A percentile compares a stretch with the other conserved stretches of the same genome.
Conservation (phyloP, 1,284 basidiomycete species). For the Fomitiporia mediterranea region DNA sequence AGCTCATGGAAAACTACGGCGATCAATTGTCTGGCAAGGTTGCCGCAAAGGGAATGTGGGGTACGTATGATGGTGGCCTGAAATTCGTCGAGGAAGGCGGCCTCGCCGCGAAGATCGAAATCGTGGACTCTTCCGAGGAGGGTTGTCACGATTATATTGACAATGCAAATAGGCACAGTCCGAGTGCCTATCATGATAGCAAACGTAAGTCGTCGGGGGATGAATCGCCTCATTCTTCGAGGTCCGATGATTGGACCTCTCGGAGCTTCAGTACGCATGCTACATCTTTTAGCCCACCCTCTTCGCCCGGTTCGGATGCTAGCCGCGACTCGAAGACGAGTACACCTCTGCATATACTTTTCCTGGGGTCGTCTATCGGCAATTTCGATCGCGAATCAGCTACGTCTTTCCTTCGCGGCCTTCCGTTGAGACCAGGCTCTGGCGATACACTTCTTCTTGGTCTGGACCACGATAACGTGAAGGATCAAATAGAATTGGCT, state of each 20-base stretch:
- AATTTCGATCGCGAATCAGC: slow-evolving; percentile 83
- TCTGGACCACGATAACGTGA: slow-evolving; percentile 78
- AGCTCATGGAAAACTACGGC: slow-evolving; percentile 67
- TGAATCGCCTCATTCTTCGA: slow-evolving; percentile 14
- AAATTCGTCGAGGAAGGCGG: slow-evolving; percentile 61
- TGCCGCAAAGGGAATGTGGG: slow-evolving; percentile 78
- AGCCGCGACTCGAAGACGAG: slow-evolving; percentile 16
- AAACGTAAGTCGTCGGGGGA: neutral
- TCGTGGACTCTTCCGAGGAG: neutral
- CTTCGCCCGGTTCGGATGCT: slow-evolving; percentile 33
- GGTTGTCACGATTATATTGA: neutral
- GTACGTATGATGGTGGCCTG: slow-evolving; percentile 83
- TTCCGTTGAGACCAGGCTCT: slow-evolving; percentile 72
- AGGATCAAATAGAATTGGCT: slow-evolving; percentile 64
- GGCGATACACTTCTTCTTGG: slow-evolving; percentile 77
- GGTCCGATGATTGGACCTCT: slow-evolving; percentile 8
- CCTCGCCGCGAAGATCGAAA: slow-evolving; percentile 27
- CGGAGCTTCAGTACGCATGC: slow-evolving; percentile 11
- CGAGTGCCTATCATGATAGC: neutral
- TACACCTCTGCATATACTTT: slow-evolving; percentile 74
- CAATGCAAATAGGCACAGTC: neutral
- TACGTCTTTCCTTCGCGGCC: slow-evolving; percentile 68
- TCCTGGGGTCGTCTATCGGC: slow-evolving; percentile 92
- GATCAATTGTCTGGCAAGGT: slow-evolving; percentile 65
- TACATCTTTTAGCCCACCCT: slow-evolving; percentile 32